Conservation (phyloP, 306 rosid species). For the Rubus parviflorus region DNA sequence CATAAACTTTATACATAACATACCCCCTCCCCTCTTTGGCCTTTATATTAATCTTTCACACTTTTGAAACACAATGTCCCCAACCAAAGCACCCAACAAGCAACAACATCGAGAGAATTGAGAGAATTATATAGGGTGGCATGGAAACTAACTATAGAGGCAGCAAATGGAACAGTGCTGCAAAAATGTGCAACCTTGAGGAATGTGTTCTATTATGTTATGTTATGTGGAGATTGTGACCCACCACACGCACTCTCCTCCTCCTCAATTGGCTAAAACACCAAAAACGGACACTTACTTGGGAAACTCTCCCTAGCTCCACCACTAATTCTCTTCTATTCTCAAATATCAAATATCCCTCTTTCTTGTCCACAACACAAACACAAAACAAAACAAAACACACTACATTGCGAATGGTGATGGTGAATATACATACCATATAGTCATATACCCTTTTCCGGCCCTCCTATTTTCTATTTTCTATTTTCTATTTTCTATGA, state of each 20-base stretch:
- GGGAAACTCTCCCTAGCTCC: slow-evolving; percentile 41
- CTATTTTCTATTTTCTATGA: slow-evolving; percentile 20
- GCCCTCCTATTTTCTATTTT: no score
- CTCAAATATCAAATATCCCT: slow-evolving; percentile 50
- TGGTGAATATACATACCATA: neutral
- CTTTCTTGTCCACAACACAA: slow-evolving; percentile 46
- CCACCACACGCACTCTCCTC: slow-evolving; percentile 61
- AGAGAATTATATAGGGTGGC: slow-evolving; percentile 22
- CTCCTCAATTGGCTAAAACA: slow-evolving; percentile 14
- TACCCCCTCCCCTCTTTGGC: neutral
- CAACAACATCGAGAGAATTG: slow-evolving; percentile 42
- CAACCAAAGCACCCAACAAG: slow-evolving; percentile 25
- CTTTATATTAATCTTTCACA: slow-evolving; percentile 1
- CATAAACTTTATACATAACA: neutral
- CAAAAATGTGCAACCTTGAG: slow-evolving; percentile 44
- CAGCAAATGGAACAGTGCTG: slow-evolving; percentile 36
- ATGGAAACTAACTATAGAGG: neutral
- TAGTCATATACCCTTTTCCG: neutral
- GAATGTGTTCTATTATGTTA: slow-evolving; percentile 34
- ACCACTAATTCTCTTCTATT: slow-evolving; percentile 28
- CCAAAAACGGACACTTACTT: slow-evolving; percentile 20
- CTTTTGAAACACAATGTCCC: slow-evolving; percentile 21
- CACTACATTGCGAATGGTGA: neutral
- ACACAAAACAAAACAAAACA: neutral
- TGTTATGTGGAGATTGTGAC: slow-evolving; percentile 28